A percentile compares a stretch with the other conserved stretches of the same genome.
Conservation (phyloP, 2,329 filamentous ascomycete genomes). For the Cordyceps farinosa region DNA sequence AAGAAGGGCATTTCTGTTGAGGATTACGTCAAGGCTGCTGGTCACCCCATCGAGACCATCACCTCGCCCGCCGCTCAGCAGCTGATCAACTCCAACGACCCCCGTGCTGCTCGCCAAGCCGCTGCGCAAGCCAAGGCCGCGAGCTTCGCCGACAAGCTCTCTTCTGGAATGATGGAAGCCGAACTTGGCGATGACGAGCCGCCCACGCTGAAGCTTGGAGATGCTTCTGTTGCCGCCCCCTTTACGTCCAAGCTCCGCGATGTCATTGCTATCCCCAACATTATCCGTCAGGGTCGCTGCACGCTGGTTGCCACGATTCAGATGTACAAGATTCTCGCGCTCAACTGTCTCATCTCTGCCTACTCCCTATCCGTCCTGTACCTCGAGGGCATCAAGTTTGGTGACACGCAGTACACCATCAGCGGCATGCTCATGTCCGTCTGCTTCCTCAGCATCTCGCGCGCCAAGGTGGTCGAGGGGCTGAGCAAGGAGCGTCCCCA, state of each 20-base stretch:
- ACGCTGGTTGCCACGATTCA: conserved; percentile 97
- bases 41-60: conserved; percentile 57
- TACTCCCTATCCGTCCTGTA: conserved; percentile 97
- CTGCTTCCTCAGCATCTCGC: conserved; percentile 97
- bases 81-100: conserved; percentile 41
- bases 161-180: conserved; percentile 81
- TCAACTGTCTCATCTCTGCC: conserved; percentile 96
- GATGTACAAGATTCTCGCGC: conserved; percentile 99
- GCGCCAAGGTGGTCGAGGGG: conserved; percentile 90
- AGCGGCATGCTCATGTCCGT: conserved; percentile 99
- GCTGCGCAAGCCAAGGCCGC: conserved; percentile 69
- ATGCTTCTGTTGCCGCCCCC: conserved; percentile 93
- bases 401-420: conserved; percentile 96
- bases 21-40: conserved; percentile 52
- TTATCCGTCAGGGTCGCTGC: conserved; percentile 95
- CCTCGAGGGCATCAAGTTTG: conserved; percentile 97
- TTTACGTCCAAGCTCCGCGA: conserved; percentile 98
- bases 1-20: conserved; percentile 67
- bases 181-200: conserved; percentile 88
- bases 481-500: conserved; percentile 96
- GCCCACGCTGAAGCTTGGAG: conserved; percentile 92
- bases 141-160: conserved; percentile 80
- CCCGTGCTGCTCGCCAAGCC: conserved; percentile 41
- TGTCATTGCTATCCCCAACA: conserved; percentile 95
- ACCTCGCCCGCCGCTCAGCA: conserved; percentile 63